Evolutionary conservation across 805 yeast genomes (phyloP), one percentile per base, ranked within the genome.

Genomic region (Jamesozyma piceae): DNA sequence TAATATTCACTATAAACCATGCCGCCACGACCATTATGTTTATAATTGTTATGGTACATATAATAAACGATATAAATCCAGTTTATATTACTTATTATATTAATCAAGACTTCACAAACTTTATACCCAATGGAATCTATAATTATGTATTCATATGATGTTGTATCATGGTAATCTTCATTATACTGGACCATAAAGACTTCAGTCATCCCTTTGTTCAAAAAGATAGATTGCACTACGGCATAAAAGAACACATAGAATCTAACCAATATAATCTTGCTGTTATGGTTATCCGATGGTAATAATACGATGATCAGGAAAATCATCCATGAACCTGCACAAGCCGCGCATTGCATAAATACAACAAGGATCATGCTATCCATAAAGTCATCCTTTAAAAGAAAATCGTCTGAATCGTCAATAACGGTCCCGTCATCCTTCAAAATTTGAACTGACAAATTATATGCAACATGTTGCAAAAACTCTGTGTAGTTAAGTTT

Each of bases 251-350:
- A 49, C n/a, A 82, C 75, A 4, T 83, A 76, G 9, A 78, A 26
- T 32, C 73, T 74, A 30, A 84, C 71, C 35, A 78, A 58, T 33
- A 66, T 55, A 3, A 89, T 87, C 43, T 81, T 74, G 21, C 74
- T 64, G 49, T 75, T 75, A 32, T 49, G 57, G 36, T 52, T 53
- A 17, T 50, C 52, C 73, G 75, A 18, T 77, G 61, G 59, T 35
- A 60, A 71, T 27, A 84, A 56, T 18, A 74, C 54, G 35, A 82
- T 65, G 28, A 82, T 60, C 15, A 82, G 46, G 39, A 80, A 62
- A 21, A 85, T 65, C 77, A 83, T 76, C 94, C 94, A 85, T 22
- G 80, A 67, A 14, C 80, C 71, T 5, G 77, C 75, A 46, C 77
- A 75, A 17, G 75, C 66, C 0, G 79, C 75, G 42, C 76, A 68